Base-by-base conservation (phyloP, 2,329 filamentous ascomycete genomes). In the Alternaria hordeiaustralica region DNA sequence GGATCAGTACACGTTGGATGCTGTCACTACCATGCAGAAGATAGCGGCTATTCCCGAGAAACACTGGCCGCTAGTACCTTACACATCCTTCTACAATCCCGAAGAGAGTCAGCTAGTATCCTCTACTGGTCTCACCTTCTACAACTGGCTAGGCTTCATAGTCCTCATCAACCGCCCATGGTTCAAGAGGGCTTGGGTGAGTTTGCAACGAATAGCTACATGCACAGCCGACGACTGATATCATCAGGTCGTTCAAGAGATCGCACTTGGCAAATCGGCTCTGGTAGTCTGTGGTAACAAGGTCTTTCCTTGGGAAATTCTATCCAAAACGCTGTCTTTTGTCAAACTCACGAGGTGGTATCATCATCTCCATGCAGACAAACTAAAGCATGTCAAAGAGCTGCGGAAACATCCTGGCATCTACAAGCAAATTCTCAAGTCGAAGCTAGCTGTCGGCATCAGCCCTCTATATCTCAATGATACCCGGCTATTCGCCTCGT, bases 151-250 rank as follows among this genome's bases (percentile, higher is more conserved):
- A 10, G 71, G 72, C 6, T 74, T 75, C 60, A 71, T 73, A 30
- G 68, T 67, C n/a, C 60, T 75, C 2, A 71, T 75, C 23, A 75
- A 74, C 50, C 64, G 71, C 9, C 68, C 71, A 11, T 75, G 74
- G 72, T 76, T 76, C 62, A 70, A 68, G 50, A 64, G 72, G 41
- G 72, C 73, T 50, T 77, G 73, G 73, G 71, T 73, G 55, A 33
- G 65, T 65, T 12, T 12, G n/a, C 5, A 13, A 28, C 25, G 13
- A 18, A 18, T 18, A n/a, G 45, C 11, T n/a, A 18, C 9, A 33
- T 23, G 8, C 23, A 28, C 46, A 18, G 4, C 41, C 25, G 44
- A 43, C 13, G 26, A 21, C 30, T 36, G 23, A 59, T 49, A 4
- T 13, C 12, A n/a, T 8, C 30, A 73, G 66, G 69, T 71, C 4